Evolutionary conservation across 163 green algal genomes (phyloP).

Genomic region (Scenedesmus sp.): DNA sequence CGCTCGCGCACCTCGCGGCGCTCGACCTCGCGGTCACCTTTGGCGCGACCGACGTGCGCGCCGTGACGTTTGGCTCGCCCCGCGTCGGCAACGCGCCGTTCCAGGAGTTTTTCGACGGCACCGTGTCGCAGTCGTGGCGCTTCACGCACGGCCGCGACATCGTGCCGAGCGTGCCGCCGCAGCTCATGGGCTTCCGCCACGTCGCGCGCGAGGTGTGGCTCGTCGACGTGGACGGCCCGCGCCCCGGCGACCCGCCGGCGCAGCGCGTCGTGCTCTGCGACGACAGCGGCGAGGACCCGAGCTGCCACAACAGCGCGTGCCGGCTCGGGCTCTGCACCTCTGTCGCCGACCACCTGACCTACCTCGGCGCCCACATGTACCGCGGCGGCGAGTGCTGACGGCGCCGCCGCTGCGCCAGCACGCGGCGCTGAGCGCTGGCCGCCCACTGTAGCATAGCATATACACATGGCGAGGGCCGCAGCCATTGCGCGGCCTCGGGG

Average conservation of each 20-base stretch:
- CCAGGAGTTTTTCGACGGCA: conserved; percentile 61
- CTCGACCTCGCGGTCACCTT: conserved; percentile 72
- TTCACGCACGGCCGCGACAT: conserved; percentile 94
- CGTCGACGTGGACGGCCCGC: conserved; percentile 65
- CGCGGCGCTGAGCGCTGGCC: no score
- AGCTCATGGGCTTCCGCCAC: conserved; percentile 86
- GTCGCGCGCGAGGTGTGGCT: conserved; percentile 78
- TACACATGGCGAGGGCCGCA: no score
- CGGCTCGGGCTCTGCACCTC: conserved; percentile 87
- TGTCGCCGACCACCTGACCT: conserved; percentile 79
- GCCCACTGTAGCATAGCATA: no score
- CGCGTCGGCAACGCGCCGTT: conserved; percentile 87
- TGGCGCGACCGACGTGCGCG: conserved; percentile 55
- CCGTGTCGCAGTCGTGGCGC: conserved; percentile 65
- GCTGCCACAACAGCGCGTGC: conserved; percentile 88
- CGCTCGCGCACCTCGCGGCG: conserved; percentile 78
- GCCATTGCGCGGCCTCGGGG: no score
- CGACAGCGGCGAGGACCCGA: conserved; percentile 82
- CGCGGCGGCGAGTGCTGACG: conserved; percentile 33
- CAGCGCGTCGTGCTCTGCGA: conserved; percentile 72
- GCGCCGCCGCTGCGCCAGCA: neutral
- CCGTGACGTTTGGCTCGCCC: conserved; percentile 86
- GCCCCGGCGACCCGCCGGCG: neutral
- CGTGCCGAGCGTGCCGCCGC: conserved; percentile 80
- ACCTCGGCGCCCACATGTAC: conserved; percentile 66